phyloP scores from a whole-genome alignment of 208 protist species.

The Novymonas esmeraldas region DNA sequence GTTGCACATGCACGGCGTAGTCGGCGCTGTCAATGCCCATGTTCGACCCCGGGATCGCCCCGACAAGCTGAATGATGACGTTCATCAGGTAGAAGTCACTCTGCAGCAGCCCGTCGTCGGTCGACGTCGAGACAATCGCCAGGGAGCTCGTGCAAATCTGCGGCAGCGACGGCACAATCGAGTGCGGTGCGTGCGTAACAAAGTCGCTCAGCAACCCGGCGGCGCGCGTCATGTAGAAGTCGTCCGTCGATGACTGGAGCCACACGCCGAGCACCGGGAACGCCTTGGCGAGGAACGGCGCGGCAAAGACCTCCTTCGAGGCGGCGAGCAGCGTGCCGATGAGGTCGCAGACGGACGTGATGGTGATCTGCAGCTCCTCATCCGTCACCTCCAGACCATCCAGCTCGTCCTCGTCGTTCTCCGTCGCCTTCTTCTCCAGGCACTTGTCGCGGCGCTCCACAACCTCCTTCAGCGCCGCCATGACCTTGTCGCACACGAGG shows the following conservation, averaged over 20 bases:
- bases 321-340: slow-evolving; percentile 72
- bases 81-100: slow-evolving; percentile 80
- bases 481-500: slow-evolving; percentile 71
- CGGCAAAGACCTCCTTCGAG: slow-evolving; percentile 68
- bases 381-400: slow-evolving; percentile 74
- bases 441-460: slow-evolving; percentile 56
- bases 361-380: slow-evolving; percentile 71
- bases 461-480: slow-evolving; percentile 54
- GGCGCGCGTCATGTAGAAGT: slow-evolving; percentile 64
- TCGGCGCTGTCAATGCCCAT: slow-evolving; percentile 37
- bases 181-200: slow-evolving; percentile 62
- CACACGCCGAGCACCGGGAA: slow-evolving; percentile 69
- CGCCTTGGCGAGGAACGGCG: slow-evolving; percentile 61
- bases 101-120: slow-evolving; percentile 66
- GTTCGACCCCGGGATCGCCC: slow-evolving; percentile 22
- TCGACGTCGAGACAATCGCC: slow-evolving; percentile 45
- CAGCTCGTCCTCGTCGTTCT: slow-evolving; percentile 89
- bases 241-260: slow-evolving; percentile 61
- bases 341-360: slow-evolving; percentile 59
- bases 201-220: slow-evolving; percentile 77
- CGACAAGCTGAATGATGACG: slow-evolving; percentile 64
- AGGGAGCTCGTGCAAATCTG: slow-evolving; percentile 53
- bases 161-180: slow-evolving; percentile 52
- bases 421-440: slow-evolving; percentile 48
- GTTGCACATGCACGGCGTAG: slow-evolving; percentile 53